Base-by-base conservation (phyloP, 2,329 filamentous ascomycete species). In the Pochonia chlamydosporia region DNA sequence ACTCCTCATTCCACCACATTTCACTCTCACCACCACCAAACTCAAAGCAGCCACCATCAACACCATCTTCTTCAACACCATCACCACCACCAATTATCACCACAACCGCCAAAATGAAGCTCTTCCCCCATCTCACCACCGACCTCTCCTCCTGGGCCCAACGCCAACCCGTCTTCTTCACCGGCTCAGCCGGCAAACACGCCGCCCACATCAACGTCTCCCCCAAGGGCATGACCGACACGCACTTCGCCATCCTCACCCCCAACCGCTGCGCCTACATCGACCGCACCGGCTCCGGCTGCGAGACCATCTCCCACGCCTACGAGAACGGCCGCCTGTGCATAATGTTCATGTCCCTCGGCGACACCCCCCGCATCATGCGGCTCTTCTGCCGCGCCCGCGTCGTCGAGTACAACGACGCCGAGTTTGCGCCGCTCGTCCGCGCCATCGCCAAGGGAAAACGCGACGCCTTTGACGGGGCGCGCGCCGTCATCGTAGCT, bases 321-420 rank as follows among this genome's bases (percentile, higher is more conserved):
- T 83, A 88, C 60, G 87, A 92, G 59, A 91, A 91, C 57, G 84
- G 82, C 25, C 78, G 87, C 14, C 75, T 87, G 16, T 89, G 85
- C 5, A 67, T 91, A 59, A 82, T 89, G 75, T 89, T 90, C 66
- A 84, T 78, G 61, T 82, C 78, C 20, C 87, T 85, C 52, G 78
- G 76, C 1, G 54, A 68, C 4, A 59, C 68, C 0, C 82, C 84
- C 14, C 71, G 80, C 46, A 87, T 87, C 57, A 60, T 85, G 61
- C 70, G 84, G 5, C 70, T 85, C 43, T 86, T 84, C 60, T 85
- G 82, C 60, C 71, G 58, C 8, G 78, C 77, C 4, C 63, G 59
- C 5, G 76, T 86, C 7, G 65, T 86, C 3, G 83, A 87, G 62
- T 79, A 74, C 64, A 76, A 78, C 51, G 68, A 76, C 10, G 65